A percentile compares a stretch with the other conserved stretches of the same genome.
phyloP scores from a whole-genome alignment of 2,329 filamentous ascomycete genomes.

The Thelonectria blattea region DNA sequence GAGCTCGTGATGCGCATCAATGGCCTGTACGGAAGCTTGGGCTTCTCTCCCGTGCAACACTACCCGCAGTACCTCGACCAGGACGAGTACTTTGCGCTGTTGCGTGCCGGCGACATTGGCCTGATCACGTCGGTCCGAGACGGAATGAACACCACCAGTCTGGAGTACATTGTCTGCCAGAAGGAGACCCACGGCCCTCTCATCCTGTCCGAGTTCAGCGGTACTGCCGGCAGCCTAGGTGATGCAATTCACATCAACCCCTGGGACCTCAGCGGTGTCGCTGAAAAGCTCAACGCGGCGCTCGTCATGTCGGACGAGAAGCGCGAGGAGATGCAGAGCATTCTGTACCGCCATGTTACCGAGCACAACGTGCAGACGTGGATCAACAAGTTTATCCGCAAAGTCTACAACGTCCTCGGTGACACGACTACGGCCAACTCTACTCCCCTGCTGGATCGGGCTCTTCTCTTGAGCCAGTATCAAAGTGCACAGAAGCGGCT shows the following conservation, averaged over 20 bases:
- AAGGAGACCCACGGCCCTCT: constrained; percentile 84
- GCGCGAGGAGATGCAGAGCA: constrained; percentile 71
- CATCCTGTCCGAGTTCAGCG: constrained; percentile 96
- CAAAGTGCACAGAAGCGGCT: constrained; percentile 76
- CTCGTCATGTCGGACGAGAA: constrained; percentile 75
- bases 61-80: constrained; percentile 91
- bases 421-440: constrained; percentile 76
- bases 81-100: constrained; percentile 93
- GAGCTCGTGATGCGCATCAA: constrained; percentile 93
- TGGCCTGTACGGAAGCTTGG: constrained; percentile 84
- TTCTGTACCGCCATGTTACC: constrained; percentile 83
- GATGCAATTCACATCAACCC: constrained; percentile 96
- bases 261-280: constrained; percentile 87
- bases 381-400: constrained; percentile 80
- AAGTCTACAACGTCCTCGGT: constrained; percentile 79
- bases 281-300: constrained; percentile 80
- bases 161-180: constrained; percentile 94
- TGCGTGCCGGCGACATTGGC: constrained; percentile 87
- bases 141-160: constrained; percentile 96
- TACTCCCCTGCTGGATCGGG: constrained; percentile 82
- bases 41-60: constrained; percentile 90
- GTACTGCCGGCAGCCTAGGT: constrained; percentile 83
- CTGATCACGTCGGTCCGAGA: constrained; percentile 95
- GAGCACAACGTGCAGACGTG: constrained; percentile 86
- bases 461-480: constrained; percentile 75